Conservation (phyloP, 2,329 filamentous ascomycete genomes). For the Byssothecium circinans region DNA sequence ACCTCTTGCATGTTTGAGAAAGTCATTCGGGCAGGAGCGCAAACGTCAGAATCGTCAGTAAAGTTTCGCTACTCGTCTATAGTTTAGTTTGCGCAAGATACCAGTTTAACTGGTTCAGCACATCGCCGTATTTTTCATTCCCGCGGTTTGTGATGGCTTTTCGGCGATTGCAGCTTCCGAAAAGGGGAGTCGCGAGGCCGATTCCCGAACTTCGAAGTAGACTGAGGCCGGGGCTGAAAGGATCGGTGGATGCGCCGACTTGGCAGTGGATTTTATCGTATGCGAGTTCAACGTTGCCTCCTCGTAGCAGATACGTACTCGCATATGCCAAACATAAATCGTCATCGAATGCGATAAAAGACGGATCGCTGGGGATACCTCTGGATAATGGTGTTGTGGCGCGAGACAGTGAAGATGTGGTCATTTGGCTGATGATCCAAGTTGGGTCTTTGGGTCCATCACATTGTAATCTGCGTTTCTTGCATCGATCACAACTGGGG, state of each 20-base stretch:
- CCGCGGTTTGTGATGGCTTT: constrained; percentile 20
- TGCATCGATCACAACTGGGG: constrained; percentile 28
- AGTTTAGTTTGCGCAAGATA: constrained; percentile 18
- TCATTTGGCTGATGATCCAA: constrained; percentile 24
- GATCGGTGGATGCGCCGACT: background rate
- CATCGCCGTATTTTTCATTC: constrained; percentile 27
- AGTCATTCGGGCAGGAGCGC: constrained; percentile 30
- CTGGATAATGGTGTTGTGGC: background rate
- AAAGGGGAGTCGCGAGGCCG: constrained; percentile 29
- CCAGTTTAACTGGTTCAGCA: constrained; percentile 25
- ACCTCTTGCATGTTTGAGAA: constrained; percentile 30
- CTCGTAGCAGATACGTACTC: constrained; percentile 27
- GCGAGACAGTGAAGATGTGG: constrained; percentile 1
- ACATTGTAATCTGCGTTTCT: constrained; percentile 26
- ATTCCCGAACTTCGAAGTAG: constrained; percentile 27
- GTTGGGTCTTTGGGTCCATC: constrained; percentile 27
- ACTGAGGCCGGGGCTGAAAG: constrained; percentile 14
- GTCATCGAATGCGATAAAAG: constrained; percentile 26
- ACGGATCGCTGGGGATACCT: constrained; percentile 13
- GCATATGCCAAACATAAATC: constrained; percentile 31
- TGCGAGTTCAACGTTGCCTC: constrained; percentile 28
- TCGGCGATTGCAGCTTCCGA: constrained; percentile 28
- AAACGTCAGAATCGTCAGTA: constrained; percentile 28
- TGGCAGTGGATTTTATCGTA: constrained; percentile 23
- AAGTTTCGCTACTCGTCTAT: constrained; percentile 27